Percentiles rank a stretch among this genome's conserved stretches.
These are phyloP conservation scores for Platanthera zijinensis DNA, from an alignment of 106 monocot genomes.

Conservation along the genomic window DNA sequence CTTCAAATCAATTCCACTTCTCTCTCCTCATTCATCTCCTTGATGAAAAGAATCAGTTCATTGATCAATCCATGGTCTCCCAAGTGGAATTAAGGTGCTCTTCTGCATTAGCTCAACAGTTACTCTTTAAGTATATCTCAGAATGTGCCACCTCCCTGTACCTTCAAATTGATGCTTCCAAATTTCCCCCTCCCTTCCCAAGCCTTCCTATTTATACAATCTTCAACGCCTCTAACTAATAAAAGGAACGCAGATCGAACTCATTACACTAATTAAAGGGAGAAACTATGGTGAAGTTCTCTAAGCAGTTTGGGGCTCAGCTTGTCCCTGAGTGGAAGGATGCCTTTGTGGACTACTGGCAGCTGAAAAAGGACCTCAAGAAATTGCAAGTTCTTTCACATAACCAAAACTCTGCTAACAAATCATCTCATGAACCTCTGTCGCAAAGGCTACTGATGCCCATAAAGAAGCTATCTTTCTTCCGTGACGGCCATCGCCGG, in stretches of 20 bases:
- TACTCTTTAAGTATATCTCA: conserved; percentile 38
- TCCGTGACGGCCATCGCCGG: conserved; percentile 21
- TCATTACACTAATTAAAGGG: not conserved
- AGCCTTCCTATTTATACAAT: conserved; percentile 31
- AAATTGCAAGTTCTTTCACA: conserved; percentile 42
- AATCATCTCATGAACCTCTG: conserved; percentile 15
- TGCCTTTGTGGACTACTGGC: conserved; percentile 95
- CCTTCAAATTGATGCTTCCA: conserved; percentile 22
- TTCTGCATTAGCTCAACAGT: conserved; percentile 11
- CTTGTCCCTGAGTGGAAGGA: conserved; percentile 99
- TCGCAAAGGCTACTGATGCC: conserved; percentile 37
- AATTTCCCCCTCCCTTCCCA: not conserved
- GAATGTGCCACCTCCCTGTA: conserved; percentile 80
- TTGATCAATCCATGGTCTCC: conserved; percentile 15
- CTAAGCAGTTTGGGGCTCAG: conserved; percentile 94
- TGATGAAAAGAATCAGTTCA: conserved; percentile 12
- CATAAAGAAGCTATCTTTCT: conserved; percentile 35
- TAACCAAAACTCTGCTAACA: conserved; percentile 5
- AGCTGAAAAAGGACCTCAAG: conserved; percentile 87
- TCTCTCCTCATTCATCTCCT: not conserved
- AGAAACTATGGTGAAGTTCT: conserved; percentile 83
- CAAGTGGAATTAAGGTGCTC: conserved; percentile 22
- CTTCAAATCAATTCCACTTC: not conserved
- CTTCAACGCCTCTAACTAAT: not conserved
- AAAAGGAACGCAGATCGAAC: not conserved